These are phyloP conservation scores for Encephalitozoon hellem DNA, from an alignment of 371 early-diverging fungal genomes.

Conservation along the genomic window DNA sequence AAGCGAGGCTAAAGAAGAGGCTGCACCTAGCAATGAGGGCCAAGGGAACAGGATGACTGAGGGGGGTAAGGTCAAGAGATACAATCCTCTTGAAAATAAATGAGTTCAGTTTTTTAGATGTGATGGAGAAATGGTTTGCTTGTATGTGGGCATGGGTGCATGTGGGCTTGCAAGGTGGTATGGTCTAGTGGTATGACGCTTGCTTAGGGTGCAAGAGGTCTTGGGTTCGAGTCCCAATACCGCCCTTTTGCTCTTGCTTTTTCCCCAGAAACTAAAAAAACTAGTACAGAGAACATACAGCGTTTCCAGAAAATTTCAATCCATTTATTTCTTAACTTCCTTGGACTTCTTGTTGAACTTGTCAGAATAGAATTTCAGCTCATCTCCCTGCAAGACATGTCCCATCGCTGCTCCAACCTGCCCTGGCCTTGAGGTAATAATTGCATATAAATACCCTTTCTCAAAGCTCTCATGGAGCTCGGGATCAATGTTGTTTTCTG, in stretches of 20 bases:
- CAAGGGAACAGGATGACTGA: neutral
- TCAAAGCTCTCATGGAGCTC: conserved; percentile 81
- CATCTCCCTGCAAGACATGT: conserved; percentile 94
- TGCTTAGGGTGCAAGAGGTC: conserved; percentile 62
- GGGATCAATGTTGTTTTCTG: conserved; percentile 74
- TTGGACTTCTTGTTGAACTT: conserved; percentile 70
- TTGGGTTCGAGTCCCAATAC: conserved; percentile 61
- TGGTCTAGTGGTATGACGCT: conserved; percentile 62
- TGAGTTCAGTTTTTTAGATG: neutral
- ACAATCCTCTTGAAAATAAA: neutral
- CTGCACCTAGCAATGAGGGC: neutral
- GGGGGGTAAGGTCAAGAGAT: neutral
- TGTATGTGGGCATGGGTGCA: neutral
- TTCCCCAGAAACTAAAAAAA: neutral
- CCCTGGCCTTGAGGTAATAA: conserved; percentile 88
- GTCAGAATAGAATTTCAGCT: conserved; percentile 82
- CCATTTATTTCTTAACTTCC: neutral
- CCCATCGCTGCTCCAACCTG: conserved; percentile 96
- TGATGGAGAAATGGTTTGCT: neutral
- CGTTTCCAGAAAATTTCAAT: neutral
- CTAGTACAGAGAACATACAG: neutral
- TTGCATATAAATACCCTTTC: conserved; percentile 82
- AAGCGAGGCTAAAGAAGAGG: neutral
- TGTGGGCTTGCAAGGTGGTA: conserved; percentile 39
- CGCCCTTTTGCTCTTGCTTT: conserved; percentile 47